Conservation (phyloP, 768 basidiomycete genomes). For the Lactarius psammicola region DNA sequence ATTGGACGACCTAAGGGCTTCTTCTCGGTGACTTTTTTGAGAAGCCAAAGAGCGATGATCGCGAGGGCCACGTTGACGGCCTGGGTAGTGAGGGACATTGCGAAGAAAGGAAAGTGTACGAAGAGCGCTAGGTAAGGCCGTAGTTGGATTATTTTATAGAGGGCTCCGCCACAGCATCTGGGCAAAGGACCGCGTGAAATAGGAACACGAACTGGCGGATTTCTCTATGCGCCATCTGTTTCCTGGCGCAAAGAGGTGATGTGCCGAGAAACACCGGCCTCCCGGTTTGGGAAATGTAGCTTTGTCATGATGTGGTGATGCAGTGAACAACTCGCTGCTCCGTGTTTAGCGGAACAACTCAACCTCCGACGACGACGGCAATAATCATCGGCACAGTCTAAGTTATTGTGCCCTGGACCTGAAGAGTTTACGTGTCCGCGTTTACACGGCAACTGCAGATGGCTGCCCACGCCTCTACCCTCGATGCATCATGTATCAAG, state of each 20-base stretch:
- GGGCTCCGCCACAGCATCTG: neutral
- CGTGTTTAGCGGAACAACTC: neutral
- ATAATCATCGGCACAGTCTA: no score
- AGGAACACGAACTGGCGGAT: constrained; percentile 1
- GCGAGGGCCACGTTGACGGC: constrained; percentile 16
- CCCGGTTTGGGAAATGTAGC: no score
- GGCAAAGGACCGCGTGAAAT: constrained; percentile 9
- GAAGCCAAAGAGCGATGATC: constrained; percentile 18
- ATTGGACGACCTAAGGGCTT: constrained; percentile 22
- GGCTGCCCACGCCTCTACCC: no score
- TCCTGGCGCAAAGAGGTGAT: constrained; percentile 3
- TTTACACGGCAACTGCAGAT: no score
- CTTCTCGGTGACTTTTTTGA: constrained; percentile 24
- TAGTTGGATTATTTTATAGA: constrained; percentile 12
- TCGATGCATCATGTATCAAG: no score
- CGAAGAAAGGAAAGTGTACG: neutral
- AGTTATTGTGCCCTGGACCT: no score
- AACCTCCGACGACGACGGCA: neutral
- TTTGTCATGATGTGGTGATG: no score
- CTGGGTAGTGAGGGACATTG: constrained; percentile 20
- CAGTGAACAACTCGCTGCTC: neutral
- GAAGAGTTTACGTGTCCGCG: no score
- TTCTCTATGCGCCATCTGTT: neutral
- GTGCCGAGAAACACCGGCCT: no score
- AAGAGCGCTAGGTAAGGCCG: neutral